Percentiles rank a stretch among this genome's conserved stretches.
These are phyloP conservation scores for Trypanosoma congolense DNA, from an alignment of 208 protist genomes.

Conservation along the genomic window DNA sequence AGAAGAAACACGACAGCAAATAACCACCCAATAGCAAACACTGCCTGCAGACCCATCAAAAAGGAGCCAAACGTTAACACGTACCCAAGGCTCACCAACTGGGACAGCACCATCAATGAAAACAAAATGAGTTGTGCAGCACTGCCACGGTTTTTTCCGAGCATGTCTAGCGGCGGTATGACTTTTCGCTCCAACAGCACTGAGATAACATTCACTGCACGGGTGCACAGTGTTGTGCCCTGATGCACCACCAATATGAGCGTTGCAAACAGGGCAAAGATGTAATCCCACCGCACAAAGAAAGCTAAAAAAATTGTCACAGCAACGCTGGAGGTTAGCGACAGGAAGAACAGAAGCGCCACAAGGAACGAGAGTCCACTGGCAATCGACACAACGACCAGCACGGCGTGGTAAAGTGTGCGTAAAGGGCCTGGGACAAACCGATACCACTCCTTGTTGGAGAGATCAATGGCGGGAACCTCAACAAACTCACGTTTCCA, in stretches of 20 bases:
- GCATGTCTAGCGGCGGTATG: constrained; percentile 42
- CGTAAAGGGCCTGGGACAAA: constrained; percentile 39
- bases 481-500: constrained; percentile 7
- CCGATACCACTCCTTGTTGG: constrained; percentile 48
- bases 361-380: constrained; percentile 45
- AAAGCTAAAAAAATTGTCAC: constrained; percentile 60
- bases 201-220: constrained; percentile 34
- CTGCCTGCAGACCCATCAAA: constrained; percentile 38
- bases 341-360: constrained; percentile 43
- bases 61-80: constrained; percentile 30
- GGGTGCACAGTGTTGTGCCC: constrained; percentile 37
- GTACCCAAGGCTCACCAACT: constrained; percentile 60
- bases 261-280: constrained; percentile 49
- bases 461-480: constrained; percentile 20
- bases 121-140: constrained; percentile 42
- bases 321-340: constrained; percentile 34
- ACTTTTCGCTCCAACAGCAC: constrained; percentile 33
- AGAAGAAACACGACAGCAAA: constrained; percentile 35
- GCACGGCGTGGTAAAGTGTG: constrained; percentile 26
- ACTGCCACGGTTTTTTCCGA: constrained; percentile 33
- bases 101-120: constrained; percentile 24
- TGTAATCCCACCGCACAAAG: constrained; percentile 40
- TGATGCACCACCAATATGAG: constrained; percentile 48
- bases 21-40: constrained; percentile 61
- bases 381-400: constrained; percentile 30